Base-by-base conservation (phyloP, 2,329 filamentous ascomycete genomes). In the Hortaea werneckii region DNA sequence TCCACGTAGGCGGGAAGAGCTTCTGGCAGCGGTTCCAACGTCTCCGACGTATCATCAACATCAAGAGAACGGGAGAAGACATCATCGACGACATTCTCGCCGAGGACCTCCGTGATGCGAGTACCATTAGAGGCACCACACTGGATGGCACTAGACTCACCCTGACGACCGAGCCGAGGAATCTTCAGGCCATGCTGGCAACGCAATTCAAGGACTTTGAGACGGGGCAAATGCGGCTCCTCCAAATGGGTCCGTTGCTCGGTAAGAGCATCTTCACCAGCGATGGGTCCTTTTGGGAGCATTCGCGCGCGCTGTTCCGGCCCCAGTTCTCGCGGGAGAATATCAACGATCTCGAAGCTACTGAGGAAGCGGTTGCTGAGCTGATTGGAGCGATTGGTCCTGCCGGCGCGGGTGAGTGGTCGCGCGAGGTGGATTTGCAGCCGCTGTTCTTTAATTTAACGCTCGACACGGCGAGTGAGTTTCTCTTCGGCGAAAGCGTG, bases 151-250 rank as follows among this genome's bases (percentile, higher is more conserved):
- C 32, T 7, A 35, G 12, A 8, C 42, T 47, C n/a, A 39, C 54
- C 20, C 28, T 47, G 8, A 59, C 63, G 5, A 59, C 54, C 42
- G 76, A 79, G 26, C 61, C 60, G 7, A 68, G 68, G 9, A 80
- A 80, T 51, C 65, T 80, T 42, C 75, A 78, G 51, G 69, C 76
- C 26, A 58, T 68, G 2, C 66, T 80, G 1, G 71, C 75, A 0
- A 68, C 68, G 0, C 69, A 72, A 13, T 78, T 77, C 49, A 58
- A 67, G 1, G 73, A 79, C 46, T 80, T 72, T 45, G 54, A 53
- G 29, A 55, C 55, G 20, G 58, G 59, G 5, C 20, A 50, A 9
- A 39, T 30, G 41, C 43, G 55, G 29, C 45, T 52, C 39, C 44
- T 46, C 11, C 41, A 45, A 39, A 54, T 62, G 43, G 41, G 44